Percentiles rank a stretch among this genome's conserved stretches.
phyloP scores from a whole-genome alignment of 345 rosid species.

The Brassica carinata region DNA sequence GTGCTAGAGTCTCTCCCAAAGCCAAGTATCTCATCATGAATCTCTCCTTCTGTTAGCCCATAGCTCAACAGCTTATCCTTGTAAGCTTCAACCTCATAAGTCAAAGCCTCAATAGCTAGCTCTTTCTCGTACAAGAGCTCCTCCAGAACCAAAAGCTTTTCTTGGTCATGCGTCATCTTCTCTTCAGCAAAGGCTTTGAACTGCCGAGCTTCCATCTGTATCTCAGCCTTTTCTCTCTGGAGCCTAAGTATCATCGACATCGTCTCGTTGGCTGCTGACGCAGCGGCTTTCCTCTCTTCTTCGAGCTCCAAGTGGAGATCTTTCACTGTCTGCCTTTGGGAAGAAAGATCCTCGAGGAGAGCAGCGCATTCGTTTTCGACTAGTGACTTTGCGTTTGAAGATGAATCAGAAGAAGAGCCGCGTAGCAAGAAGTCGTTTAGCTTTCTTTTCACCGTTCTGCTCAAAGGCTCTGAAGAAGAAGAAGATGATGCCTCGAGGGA shows the following conservation, averaged over 20 bases:
- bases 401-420: conserved; percentile 47
- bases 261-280: conserved; percentile 85
- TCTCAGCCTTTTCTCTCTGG: conserved; percentile 94
- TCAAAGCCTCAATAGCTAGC: conserved; percentile 66
- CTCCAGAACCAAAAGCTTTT: conserved; percentile 59
- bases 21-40: conserved; percentile 53
- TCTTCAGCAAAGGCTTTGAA: conserved; percentile 76
- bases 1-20: conserved; percentile 49
- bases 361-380: conserved; percentile 72
- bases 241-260: conserved; percentile 93
- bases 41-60: conserved; percentile 74
- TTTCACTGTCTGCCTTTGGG: conserved; percentile 61
- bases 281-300: conserved; percentile 86
- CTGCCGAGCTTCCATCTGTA: conserved; percentile 88
- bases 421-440: conserved; percentile 33
- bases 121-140: conserved; percentile 79
- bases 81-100: conserved; percentile 79
- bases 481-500: conserved; percentile 27
- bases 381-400: conserved; percentile 58
- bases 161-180: conserved; percentile 81
- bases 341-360: conserved; percentile 63
- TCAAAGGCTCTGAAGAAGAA: conserved; percentile 5
- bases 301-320: conserved; percentile 66
- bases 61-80: conserved; percentile 79
- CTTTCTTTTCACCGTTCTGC: conserved; percentile 43